Conservation (phyloP, 257 asterid species). For the Lycium ferocissimum region DNA sequence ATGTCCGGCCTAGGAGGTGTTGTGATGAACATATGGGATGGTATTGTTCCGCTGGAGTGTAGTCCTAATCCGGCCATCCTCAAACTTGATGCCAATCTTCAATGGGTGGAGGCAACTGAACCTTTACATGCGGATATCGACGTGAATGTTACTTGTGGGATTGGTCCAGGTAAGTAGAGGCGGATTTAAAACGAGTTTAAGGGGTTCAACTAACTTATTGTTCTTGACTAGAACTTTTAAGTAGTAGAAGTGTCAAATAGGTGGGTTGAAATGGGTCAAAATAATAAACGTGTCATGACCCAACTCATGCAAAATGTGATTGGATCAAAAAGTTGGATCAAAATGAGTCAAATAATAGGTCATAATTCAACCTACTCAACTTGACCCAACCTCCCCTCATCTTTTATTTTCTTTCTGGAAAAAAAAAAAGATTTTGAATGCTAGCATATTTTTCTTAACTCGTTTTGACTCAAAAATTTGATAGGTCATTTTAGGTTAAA, state of each 20-base stretch:
- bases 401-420: background rate
- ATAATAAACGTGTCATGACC: no score
- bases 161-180: background rate
- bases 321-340: background rate
- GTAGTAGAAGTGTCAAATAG: background rate
- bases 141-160: conserved; percentile 18
- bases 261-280: background rate
- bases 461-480: no score
- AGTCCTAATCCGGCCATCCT: conserved; percentile 27
- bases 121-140: conserved; percentile 27
- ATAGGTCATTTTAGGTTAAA: background rate
- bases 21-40: conserved; percentile 30
- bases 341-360: background rate
- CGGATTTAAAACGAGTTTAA: background rate
- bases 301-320: background rate
- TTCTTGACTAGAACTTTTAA: background rate
- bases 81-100: conserved; percentile 14
- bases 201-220: background rate
- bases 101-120: conserved; percentile 8
- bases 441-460: no score
- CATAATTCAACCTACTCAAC: background rate
- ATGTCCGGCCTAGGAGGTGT: conserved; percentile 47
- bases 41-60: conserved; percentile 33
- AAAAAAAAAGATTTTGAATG: background rate
- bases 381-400: background rate